Evolutionary conservation across 1,139 yeast species (phyloP), one percentile per base, ranked within the genome.

Genomic region (Pichia sp.): DNA sequence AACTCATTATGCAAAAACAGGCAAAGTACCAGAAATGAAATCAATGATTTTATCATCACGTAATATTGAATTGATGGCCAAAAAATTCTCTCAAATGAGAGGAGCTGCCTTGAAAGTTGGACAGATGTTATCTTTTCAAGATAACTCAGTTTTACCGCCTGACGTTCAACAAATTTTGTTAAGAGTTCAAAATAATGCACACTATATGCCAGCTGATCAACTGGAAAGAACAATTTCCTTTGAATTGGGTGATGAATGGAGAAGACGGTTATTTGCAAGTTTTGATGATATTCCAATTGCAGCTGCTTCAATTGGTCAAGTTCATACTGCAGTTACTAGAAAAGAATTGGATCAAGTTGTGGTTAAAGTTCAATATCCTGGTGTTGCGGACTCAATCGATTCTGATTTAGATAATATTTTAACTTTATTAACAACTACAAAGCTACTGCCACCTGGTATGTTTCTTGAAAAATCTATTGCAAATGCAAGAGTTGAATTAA

Each of bases 91-190:
- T 46, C 82, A 86, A 62, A 92, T 92, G 99, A 77, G 99, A 62
- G 99, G 99, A 15, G 99, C 98, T 3, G 99, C 98, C 3, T 73
- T 92, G 60, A 92, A 92, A 63, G 77, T 92, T 47, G 99, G 98
- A 16, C 99, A 92, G 68, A 79, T 92, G 83, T 71, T 94, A 65
- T 87, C 96, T 3, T 90, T 92, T 65, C 98, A 92, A 67, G 98
- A 86, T 65, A 79, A 85, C 50, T 75, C 86, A 35, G 79, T 92
- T 30, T 70, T 92, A 42, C 97, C 98, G 0, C 75, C 77, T 34
- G 97, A 90, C 61, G 77, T 92, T 52, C 95, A 89, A 58, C 78
- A 81, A 57, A 81, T 92, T 40, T 70, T 92, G 57, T 71, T 87
- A 49, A 71, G 90, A 39, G 96, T 92, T 1, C 99, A 94, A 66